Conservation (phyloP, 176 grass and related monocot species). For the Avena atlantica region DNA sequence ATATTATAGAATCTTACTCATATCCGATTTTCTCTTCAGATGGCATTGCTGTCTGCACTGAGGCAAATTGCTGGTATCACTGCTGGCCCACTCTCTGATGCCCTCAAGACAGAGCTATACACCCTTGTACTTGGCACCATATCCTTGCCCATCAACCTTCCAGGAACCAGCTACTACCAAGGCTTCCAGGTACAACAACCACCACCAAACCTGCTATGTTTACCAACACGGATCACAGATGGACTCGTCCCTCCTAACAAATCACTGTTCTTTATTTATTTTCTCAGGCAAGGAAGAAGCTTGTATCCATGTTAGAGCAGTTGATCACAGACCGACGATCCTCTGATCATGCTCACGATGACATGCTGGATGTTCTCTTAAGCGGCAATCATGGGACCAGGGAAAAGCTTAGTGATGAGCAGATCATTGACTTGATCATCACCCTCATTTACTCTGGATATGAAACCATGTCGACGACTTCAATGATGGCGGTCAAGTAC, state of each 20-base stretch:
- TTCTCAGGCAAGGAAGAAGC: slow-evolving; percentile 80
- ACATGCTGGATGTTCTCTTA: slow-evolving; percentile 81
- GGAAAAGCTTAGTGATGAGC: slow-evolving; percentile 72
- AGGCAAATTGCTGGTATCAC: slow-evolving; percentile 91
- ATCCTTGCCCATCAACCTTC: slow-evolving; percentile 88
- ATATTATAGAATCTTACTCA: slow-evolving; percentile 28
- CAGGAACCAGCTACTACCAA: slow-evolving; percentile 74
- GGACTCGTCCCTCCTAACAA: slow-evolving; percentile 28
- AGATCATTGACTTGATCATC: slow-evolving; percentile 93
- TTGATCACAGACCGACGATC: slow-evolving; percentile 67
- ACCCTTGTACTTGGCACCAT: slow-evolving; percentile 91
- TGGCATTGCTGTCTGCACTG: slow-evolving; percentile 87
- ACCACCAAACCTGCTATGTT: slow-evolving; percentile 29
- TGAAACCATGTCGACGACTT: slow-evolving; percentile 91
- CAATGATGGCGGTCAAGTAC: slow-evolving; percentile 98
- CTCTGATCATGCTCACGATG: slow-evolving; percentile 50
- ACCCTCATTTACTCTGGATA: slow-evolving; percentile 96
- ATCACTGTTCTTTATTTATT: not conserved
- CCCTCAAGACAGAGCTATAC: slow-evolving; percentile 84
- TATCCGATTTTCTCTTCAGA: slow-evolving; percentile 52
- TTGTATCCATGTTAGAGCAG: slow-evolving; percentile 76
- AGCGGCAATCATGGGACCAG: slow-evolving; percentile 54
- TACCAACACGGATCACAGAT: not conserved
- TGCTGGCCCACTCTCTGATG: slow-evolving; percentile 76
- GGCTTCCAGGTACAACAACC: slow-evolving; percentile 68